A percentile compares a stretch with the other conserved stretches of the same genome.
phyloP scores from a whole-genome alignment of 2,329 filamentous ascomycete species.

The Dactylonectria macrodidyma region DNA sequence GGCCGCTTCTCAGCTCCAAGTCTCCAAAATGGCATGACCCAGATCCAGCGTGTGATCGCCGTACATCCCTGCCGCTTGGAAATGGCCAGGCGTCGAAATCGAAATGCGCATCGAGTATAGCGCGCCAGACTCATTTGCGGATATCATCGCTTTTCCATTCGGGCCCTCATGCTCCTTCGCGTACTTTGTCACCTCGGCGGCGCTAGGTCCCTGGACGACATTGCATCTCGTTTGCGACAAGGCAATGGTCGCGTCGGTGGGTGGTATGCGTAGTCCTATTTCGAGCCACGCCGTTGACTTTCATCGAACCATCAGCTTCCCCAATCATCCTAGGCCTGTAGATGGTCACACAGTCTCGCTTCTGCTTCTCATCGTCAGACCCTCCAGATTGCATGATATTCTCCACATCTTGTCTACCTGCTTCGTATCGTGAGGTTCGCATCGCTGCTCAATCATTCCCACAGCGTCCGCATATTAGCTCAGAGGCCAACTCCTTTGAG shows the following conservation, averaged over 20 bases:
- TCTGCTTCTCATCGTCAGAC: conserved; percentile 10
- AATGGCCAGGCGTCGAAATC: conserved; percentile 8
- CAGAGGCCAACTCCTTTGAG: conserved; percentile 13
- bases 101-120: conserved; percentile 17
- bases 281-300: neutral
- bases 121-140: conserved; percentile 21
- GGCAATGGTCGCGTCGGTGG: conserved; percentile 5
- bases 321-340: conserved; percentile 17
- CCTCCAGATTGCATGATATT: conserved; percentile 25
- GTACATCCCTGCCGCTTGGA: conserved; percentile 17
- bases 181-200: neutral
- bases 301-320: conserved; percentile 21
- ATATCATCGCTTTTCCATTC: conserved; percentile 24
- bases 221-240: conserved; percentile 9
- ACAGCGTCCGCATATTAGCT: conserved; percentile 19
- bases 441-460: conserved; percentile 1
- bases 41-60: conserved; percentile 29
- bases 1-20: neutral
- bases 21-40: conserved; percentile 7
- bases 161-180: conserved; percentile 3
- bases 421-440: conserved; percentile 17
- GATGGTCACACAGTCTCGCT: conserved; percentile 18
- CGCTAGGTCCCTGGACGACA: conserved; percentile 5
- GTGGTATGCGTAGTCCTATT: neutral
- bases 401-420: conserved; percentile 12